phyloP scores from a whole-genome alignment of 192 early-diverging fungal species.

The Powellomyces hirtus region DNA sequence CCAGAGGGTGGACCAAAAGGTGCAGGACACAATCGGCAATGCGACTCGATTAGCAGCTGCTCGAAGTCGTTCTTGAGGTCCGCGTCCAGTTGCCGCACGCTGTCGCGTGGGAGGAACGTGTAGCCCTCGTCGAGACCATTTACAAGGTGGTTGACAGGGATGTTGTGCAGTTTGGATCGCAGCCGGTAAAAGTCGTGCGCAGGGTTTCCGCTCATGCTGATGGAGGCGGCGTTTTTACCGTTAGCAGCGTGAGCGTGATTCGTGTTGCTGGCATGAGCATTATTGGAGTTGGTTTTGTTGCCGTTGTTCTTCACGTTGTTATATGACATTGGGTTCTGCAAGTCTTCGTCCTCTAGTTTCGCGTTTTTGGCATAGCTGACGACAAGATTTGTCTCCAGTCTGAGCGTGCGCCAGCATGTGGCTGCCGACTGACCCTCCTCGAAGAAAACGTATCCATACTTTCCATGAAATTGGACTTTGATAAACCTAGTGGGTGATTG shows the following conservation, averaged over 20 bases:
- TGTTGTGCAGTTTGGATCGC: not conserved
- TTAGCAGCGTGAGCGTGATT: too few relatives aligned
- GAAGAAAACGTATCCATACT: constrained; percentile 37
- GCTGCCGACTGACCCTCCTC: constrained; percentile 15
- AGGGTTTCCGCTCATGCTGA: not conserved
- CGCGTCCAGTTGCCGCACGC: constrained; percentile 21
- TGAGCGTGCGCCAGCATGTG: constrained; percentile 10
- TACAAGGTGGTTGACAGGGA: not conserved
- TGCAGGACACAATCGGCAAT: constrained; percentile 10
- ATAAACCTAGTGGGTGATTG: too few relatives aligned
- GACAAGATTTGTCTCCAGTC: constrained; percentile 34
- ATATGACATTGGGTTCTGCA: not conserved
- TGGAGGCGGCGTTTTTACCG: not conserved
- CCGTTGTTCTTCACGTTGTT: not conserved
- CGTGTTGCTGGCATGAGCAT: not conserved
- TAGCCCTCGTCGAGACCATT: constrained; percentile 8
- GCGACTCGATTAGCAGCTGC: constrained; percentile 14
- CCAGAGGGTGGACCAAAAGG: not conserved
- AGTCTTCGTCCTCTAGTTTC: constrained; percentile 15
- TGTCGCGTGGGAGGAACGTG: constrained; percentile 12
- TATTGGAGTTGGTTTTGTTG: not conserved
- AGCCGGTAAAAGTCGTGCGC: not conserved
- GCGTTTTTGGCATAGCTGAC: constrained; percentile 37
- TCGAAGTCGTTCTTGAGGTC: constrained; percentile 24
- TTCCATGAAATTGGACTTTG: constrained; percentile 31